Base-by-base conservation (phyloP, 2,329 filamentous ascomycete genomes). In the Eurotiales sp. region DNA sequence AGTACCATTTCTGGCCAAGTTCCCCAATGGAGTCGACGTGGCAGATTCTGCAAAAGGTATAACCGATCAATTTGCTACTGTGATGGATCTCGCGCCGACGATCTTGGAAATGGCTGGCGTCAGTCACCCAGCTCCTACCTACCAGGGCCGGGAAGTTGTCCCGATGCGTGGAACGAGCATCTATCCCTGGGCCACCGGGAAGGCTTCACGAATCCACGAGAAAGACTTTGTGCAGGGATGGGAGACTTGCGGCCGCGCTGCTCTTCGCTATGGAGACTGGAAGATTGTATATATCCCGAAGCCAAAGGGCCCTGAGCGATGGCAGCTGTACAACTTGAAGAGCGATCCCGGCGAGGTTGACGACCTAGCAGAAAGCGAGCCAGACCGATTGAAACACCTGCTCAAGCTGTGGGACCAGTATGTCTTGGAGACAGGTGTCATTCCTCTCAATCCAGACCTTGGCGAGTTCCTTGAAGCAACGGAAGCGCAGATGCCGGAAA, bases 401-500 rank as follows among this genome's bases (percentile, higher is more conserved):
- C 61, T 82, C 5, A 72, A 75, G 58, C 67, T 77, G 17, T 83
- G 81, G 79, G 77, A 83, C 55, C 72, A 77, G 53, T 82, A 82
- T 64, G 77, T 79, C 10, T 64, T 81, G 8, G 81, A 85, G 61
- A 81, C 77, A 0, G 81, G 81, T 2, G 79, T 84, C 1, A 71
- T 83, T n/a, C 80, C 80, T 22, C 65, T 84, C 36, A 78, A 77
- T 46, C 81, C 79, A 1, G 81, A 80, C 55, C 63, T 84, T 39
- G 81, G 81, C 0, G 68, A 76, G 2, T 84, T 78, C 69, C 69
- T 85, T 47, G 78, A 78, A 51, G 81, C 80, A 0, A 82, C 78
- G 58, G 81, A 85, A 64, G 80, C 77, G 53, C 81, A 84, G 71
- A 84, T 84, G 81, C 78, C 77, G 0, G 80, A 85, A 63, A 81